Evolutionary conservation across 2,329 filamentous ascomycete species (phyloP), one percentile per base, ranked within the genome.

Genomic region (Pyrenochaeta sp.): DNA sequence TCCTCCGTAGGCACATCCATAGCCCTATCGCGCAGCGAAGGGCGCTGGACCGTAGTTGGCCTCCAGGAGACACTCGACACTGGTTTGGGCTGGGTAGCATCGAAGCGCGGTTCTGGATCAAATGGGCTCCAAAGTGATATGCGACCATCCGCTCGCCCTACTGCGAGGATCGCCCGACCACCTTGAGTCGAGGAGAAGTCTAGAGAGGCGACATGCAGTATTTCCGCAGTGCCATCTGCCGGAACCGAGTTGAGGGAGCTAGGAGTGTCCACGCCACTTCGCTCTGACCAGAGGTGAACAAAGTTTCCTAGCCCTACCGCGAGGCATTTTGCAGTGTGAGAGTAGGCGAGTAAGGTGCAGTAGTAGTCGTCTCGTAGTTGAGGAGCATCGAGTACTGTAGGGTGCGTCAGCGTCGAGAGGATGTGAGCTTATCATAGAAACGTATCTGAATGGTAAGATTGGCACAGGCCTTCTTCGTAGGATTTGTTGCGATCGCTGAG

Each of bases 331-430:
- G 88, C 86, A 7, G 86, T 90, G 40, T 85, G 77, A 0, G 90
- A 96, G 76, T 97, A 98, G 9, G 95, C 92, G 52, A 99, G 83
- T 2, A 93, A 84, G 0, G 93, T 95, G 78, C 93, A 97, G 75
- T 99, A 99, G 75, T 93, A 99, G 77, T 99, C 94, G 69, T 98
- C 93, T 55, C 92, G 88, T n/a, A 98, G 82, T 50, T 88, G 87
- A 2, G 93, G 93, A 8, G 94, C 94, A 78, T 97, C 92, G 5
- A 99, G 84, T 6, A 97, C 91, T 79, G 88, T 90, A 61, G 9
- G n/a, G 25, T 2, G 15, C 56, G 70, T 83, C 54, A 84, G 73
- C 34, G 59, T 48, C 34, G n/a, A 9, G 10, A 53, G n/a, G 19
- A 25, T 10, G 13, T 19, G 43, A 52, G 19, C 37, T 34, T 30